Evolutionary conservation across 208 protist genomes (phyloP).

Genomic region (Trypanosoma conorhini): DNA sequence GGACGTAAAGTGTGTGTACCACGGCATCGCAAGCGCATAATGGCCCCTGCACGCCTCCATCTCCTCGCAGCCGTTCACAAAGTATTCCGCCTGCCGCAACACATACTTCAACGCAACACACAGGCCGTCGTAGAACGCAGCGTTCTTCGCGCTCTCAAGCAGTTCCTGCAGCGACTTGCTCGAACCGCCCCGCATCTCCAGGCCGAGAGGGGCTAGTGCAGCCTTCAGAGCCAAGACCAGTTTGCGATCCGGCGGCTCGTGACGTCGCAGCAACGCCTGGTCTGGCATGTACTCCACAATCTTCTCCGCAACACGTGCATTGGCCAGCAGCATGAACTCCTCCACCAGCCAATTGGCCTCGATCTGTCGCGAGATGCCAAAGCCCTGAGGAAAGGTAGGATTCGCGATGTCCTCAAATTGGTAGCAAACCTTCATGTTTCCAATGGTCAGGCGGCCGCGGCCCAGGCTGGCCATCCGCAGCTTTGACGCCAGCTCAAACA

Average conservation of each 20-base stretch:
- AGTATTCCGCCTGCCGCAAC: conserved; percentile 80
- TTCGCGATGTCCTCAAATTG: conserved; percentile 51
- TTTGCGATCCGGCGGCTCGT: conserved; percentile 52
- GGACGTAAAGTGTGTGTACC: conserved; percentile 96
- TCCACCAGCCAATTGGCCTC: conserved; percentile 91
- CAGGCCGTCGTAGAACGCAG: conserved; percentile 44
- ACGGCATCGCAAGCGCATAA: conserved; percentile 83
- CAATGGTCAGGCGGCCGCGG: conserved; percentile 57
- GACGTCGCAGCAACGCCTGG: conserved; percentile 79
- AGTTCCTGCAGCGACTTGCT: conserved; percentile 54
- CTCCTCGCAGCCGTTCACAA: conserved; percentile 52
- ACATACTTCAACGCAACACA: conserved; percentile 74
- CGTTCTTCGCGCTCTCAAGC: conserved; percentile 33
- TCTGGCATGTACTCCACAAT: conserved; percentile 81
- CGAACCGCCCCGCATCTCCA: conserved; percentile 42
- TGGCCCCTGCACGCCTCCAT: conserved; percentile 53
- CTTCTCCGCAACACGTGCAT: conserved; percentile 86
- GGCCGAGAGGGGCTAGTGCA: conserved; percentile 22
- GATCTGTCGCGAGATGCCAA: conserved; percentile 52
- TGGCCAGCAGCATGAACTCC: conserved; percentile 94
- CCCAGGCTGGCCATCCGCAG: conserved; percentile 46
- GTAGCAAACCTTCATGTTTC: conserved; percentile 58
- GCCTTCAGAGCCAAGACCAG: conserved; percentile 43
- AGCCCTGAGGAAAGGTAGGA: conserved; percentile 46
- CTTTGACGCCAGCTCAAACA: conserved; percentile 66